phyloP scores from a whole-genome alignment of 2,329 filamentous ascomycete species.

The Grosmannia serpens region DNA sequence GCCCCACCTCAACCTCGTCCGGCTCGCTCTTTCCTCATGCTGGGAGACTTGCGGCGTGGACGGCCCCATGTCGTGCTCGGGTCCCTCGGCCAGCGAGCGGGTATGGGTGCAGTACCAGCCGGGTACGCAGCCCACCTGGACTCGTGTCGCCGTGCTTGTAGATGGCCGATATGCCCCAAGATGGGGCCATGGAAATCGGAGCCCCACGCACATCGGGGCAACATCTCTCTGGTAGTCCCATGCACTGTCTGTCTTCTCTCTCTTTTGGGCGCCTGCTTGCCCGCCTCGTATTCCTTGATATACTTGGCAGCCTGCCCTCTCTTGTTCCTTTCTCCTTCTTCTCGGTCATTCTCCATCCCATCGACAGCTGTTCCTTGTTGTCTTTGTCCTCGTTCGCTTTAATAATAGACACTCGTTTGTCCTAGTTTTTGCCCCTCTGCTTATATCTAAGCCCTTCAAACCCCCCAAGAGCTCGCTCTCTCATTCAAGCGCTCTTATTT shows the following conservation, averaged over 20 bases:
- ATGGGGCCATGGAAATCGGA: neutral
- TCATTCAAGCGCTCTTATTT: neutral
- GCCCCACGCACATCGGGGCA: neutral
- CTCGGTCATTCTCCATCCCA: neutral
- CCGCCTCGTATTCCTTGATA: neutral
- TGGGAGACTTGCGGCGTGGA: neutral
- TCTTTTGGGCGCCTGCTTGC: neutral
- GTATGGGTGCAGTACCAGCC: neutral
- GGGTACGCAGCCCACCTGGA: neutral
- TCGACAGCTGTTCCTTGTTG: neutral
- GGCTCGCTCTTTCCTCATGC: neutral
- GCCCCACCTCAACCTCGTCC: neutral
- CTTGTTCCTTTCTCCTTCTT: neutral
- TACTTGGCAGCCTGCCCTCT: neutral
- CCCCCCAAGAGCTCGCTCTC: neutral
- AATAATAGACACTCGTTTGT: neutral
- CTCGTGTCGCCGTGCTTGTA: neutral
- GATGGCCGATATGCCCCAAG: neutral
- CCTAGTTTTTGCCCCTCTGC: slow-evolving; percentile 1
- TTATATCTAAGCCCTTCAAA: neutral
- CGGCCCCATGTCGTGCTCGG: neutral
- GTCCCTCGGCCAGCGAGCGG: neutral
- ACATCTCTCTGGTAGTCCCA: neutral
- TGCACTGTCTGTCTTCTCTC: neutral
- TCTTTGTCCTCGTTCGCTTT: neutral